phyloP scores from a whole-genome alignment of 2,329 filamentous ascomycete genomes.

The Aspergillus fischeri region DNA sequence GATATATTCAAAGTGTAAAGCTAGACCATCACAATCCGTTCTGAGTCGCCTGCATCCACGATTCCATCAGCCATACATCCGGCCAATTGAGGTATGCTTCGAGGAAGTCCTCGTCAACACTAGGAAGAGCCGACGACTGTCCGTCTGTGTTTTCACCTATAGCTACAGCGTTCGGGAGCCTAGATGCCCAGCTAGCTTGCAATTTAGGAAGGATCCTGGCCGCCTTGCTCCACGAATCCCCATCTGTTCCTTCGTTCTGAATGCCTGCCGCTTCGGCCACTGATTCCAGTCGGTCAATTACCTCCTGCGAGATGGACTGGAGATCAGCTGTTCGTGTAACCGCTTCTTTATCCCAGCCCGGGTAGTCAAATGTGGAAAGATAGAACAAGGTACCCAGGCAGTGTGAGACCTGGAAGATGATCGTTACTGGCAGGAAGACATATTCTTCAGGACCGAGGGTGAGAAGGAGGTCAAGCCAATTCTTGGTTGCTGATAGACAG shows the following conservation, averaged over 20 bases:
- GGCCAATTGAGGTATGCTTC: slow-evolving; percentile 3
- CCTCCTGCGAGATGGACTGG: slow-evolving; percentile 30
- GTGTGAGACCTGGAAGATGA: slow-evolving; percentile 35
- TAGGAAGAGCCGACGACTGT: background rate
- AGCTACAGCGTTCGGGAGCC: background rate
- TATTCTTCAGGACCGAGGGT: slow-evolving; percentile 26
- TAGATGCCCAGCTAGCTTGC: slow-evolving; percentile 1
- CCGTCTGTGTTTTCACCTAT: background rate
- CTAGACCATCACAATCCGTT: too few species aligned
- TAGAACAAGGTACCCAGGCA: slow-evolving; percentile 38
- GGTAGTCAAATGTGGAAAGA: slow-evolving; percentile 39
- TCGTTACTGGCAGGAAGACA: slow-evolving; percentile 30
- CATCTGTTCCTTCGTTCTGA: background rate
- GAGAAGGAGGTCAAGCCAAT: slow-evolving; percentile 39
- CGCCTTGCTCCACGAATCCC: background rate
- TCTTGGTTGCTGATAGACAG: slow-evolving; percentile 32
- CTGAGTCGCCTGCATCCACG: background rate
- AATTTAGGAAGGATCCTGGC: background rate
- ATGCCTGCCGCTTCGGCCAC: slow-evolving; percentile 6
- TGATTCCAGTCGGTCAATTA: slow-evolving; percentile 11
- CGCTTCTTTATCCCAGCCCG: slow-evolving; percentile 40
- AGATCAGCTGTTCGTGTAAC: slow-evolving; percentile 37
- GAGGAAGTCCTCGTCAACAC: slow-evolving; percentile 1
- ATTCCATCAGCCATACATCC: slow-evolving; percentile 4
- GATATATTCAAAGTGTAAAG: too few species aligned